phyloP scores from a whole-genome alignment of 768 basidiomycete species.

The Podaxis rugospora region DNA sequence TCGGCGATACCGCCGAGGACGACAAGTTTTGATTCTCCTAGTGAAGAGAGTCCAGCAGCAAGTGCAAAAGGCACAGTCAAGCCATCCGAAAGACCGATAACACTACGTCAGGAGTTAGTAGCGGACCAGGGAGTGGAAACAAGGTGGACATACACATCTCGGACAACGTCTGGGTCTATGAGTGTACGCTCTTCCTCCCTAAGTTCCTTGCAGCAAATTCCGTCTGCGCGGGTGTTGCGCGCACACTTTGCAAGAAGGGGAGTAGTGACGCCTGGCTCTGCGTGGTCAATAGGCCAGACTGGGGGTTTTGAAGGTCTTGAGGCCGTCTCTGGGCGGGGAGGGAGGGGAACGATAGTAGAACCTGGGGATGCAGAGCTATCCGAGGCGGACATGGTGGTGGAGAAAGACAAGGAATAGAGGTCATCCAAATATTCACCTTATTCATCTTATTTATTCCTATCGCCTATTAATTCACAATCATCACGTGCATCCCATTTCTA shows the following conservation, averaged over 20 bases:
- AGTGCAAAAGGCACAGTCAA: conserved; percentile 91
- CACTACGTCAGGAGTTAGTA: conserved; percentile 33
- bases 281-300: conserved; percentile 59
- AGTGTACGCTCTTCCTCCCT: conserved; percentile 79
- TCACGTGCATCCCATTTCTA: neutral
- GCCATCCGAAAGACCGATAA: conserved; percentile 89
- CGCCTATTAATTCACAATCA: no score
- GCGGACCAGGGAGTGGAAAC: neutral
- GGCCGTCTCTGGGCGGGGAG: conserved; percentile 21
- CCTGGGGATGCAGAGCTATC: conserved; percentile 15
- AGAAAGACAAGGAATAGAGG: neutral
- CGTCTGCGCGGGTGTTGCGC: conserved; percentile 46
- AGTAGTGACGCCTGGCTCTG: conserved; percentile 31
- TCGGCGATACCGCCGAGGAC: conserved; percentile 94
- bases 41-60: conserved; percentile 82
- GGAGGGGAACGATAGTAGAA: conserved; percentile 30
- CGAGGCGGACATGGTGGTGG: conserved; percentile 19
- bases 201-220: conserved; percentile 87
- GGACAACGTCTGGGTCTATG: conserved; percentile 81
- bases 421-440: neutral
- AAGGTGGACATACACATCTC: conserved; percentile 65
- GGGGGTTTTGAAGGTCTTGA: conserved; percentile 37
- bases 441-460: neutral
- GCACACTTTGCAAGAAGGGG: conserved; percentile 59
- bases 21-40: conserved; percentile 89